These are phyloP conservation scores for Phytomonas francai DNA, from an alignment of 208 protist species.

Conservation along the genomic window DNA sequence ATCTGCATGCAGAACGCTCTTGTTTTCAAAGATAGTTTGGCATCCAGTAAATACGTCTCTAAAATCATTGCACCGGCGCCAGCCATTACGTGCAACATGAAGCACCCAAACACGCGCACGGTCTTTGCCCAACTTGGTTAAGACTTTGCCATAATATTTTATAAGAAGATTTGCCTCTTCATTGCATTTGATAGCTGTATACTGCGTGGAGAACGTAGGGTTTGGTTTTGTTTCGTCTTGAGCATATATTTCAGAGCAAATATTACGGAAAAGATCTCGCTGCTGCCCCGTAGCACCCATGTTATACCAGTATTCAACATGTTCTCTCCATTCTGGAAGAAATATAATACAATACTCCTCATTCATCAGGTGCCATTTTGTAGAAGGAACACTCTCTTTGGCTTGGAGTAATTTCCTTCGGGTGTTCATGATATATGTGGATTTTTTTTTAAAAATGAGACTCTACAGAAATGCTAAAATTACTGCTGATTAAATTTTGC, in stretches of 20 bases:
- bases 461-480: background rate
- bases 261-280: slow-evolving; percentile 65
- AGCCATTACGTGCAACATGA: slow-evolving; percentile 22
- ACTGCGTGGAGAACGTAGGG: slow-evolving; percentile 21
- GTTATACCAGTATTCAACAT: slow-evolving; percentile 88
- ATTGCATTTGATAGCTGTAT: slow-evolving; percentile 24
- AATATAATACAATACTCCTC: slow-evolving; percentile 71
- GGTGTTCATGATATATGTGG: slow-evolving; percentile 58
- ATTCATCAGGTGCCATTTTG: slow-evolving; percentile 77
- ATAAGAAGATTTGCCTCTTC: slow-evolving; percentile 55
- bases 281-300: slow-evolving; percentile 56
- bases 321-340: slow-evolving; percentile 20
- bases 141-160: slow-evolving; percentile 50
- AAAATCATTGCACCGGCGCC: slow-evolving; percentile 49
- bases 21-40: slow-evolving; percentile 36
- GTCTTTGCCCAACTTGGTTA: slow-evolving; percentile 44
- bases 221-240: slow-evolving; percentile 28
- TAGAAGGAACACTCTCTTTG: slow-evolving; percentile 38
- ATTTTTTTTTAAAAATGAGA: background rate
- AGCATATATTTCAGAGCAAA: slow-evolving; percentile 67
- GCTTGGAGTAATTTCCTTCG: slow-evolving; percentile 43
- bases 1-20: slow-evolving; percentile 57
- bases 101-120: slow-evolving; percentile 60
- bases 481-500: background rate
- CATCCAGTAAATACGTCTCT: slow-evolving; percentile 72